Evolutionary conservation across 495 filamentous ascomycete species (phyloP), one percentile per base, ranked within the genome.

Genomic region (Pyrenopolyporus hunteri): DNA sequence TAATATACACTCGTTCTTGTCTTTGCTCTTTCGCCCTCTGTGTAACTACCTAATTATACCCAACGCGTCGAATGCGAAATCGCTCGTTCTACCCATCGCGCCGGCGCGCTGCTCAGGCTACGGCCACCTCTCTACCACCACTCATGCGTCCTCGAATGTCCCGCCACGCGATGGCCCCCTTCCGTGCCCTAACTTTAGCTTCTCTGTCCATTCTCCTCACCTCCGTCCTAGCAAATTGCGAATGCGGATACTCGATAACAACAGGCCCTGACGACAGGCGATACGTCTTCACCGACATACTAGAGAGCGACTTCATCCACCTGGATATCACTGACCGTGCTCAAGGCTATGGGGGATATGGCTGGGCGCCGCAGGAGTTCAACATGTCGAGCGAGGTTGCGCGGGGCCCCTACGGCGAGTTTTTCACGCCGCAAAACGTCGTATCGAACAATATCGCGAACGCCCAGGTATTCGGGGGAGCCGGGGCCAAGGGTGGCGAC

Each of bases 221-320:
- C 47, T 29, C 68, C 17, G 65, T 49, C 13, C 26, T 69, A 13
- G 84, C 85, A 10, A 76, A 80, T 59, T 91, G 88, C 76, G 86
- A 89, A 69, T 92, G 89, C 68, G 89, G 89, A 28, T 92, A 90
- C 68, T 68, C 72, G 25, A 64, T 71, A 32, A 68, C 31, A 46
- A 66, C 68, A 43, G 19, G 35, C 37, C 70, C 70, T 31, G 72
- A 81, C 47, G 80, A 78, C 48, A 59, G 60, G 29, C 73, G 53
- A 29, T 40, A 65, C 11, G 62, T 88, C 39, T 90, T 86, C 68
- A 91, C 88, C 16, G 84, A 91, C 49, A 45, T 88, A 6, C 61
- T 89, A 54, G 88, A 91, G 63, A 84, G 83, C 8, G 84, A 91
- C 72, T 91, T 91, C 68, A 64, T 85, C 3, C 80, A 85, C 37